A percentile compares a stretch with the other conserved stretches of the same genome.
Conservation (phyloP, 2,329 filamentous ascomycete genomes). For the Alternaria gaisen region DNA sequence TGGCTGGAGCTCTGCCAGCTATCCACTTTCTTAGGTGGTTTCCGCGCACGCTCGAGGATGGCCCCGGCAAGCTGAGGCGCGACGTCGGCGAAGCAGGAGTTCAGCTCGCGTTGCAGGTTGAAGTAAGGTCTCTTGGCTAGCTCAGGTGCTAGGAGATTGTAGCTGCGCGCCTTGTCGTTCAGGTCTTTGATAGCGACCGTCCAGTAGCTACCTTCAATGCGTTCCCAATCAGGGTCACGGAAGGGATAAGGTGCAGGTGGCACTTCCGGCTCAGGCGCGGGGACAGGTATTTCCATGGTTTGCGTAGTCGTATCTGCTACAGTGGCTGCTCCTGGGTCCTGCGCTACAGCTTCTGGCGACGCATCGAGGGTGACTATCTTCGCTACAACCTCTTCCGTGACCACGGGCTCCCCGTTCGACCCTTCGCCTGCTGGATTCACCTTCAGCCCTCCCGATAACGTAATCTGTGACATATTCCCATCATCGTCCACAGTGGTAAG, state of each 20-base stretch:
- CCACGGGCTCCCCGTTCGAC: slow-evolving; percentile 16
- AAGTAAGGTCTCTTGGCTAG: slow-evolving; percentile 95
- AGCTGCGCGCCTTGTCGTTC: slow-evolving; percentile 82
- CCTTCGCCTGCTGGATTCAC: slow-evolving; percentile 25
- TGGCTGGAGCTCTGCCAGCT: slow-evolving; percentile 51
- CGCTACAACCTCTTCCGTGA: slow-evolving; percentile 42
- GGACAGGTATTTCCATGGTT: slow-evolving; percentile 23
- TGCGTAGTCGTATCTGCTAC: slow-evolving; percentile 20
- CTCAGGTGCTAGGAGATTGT: slow-evolving; percentile 94
- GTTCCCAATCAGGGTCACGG: slow-evolving; percentile 79
- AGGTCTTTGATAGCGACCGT: slow-evolving; percentile 78
- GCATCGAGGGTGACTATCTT: slow-evolving; percentile 28
- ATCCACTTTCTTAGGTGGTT: slow-evolving; percentile 51
- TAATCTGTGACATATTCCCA: slow-evolving; percentile 60
- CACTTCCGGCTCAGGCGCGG: slow-evolving; percentile 40
- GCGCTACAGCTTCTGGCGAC: slow-evolving; percentile 11
- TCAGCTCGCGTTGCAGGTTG: slow-evolving; percentile 81
- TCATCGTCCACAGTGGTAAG: slow-evolving; percentile 55
- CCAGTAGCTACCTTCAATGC: slow-evolving; percentile 77
- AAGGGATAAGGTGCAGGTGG: slow-evolving; percentile 65
- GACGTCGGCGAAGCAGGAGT: slow-evolving; percentile 83
- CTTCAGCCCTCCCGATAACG: slow-evolving; percentile 56
- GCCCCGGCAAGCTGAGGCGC: slow-evolving; percentile 77
- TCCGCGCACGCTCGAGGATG: slow-evolving; percentile 73
- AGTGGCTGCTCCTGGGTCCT: not conserved